These are phyloP conservation scores for Neovahlkampfia damariscottae DNA, from an alignment of 78 protist species.

Conservation along the genomic window DNA sequence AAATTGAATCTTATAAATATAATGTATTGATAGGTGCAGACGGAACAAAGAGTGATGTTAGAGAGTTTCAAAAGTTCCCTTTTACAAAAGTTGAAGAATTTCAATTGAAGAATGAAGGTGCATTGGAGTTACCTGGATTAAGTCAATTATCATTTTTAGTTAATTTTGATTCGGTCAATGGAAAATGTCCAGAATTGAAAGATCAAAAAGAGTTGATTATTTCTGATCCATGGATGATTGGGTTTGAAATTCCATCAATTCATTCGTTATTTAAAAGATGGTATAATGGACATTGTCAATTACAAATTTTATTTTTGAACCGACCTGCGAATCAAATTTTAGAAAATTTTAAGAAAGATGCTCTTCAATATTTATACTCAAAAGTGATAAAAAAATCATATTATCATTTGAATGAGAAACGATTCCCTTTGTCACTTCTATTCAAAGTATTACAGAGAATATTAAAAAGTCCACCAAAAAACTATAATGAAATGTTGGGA, in stretches of 20 bases:
- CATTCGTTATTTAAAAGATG: not conserved
- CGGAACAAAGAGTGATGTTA: not conserved
- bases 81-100: not conserved
- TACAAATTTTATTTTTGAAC: not conserved
- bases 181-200: not conserved
- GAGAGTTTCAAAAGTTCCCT: not conserved
- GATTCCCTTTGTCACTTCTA: not conserved
- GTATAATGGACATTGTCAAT: not conserved
- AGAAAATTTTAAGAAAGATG: too few relatives aligned
- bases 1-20: too few relatives aligned
- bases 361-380: too few relatives aligned
- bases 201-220: not conserved
- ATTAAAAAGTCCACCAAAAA: too few relatives aligned
- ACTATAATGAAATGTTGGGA: not conserved
- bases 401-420: not conserved
- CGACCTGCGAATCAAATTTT: not conserved
- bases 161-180: not conserved
- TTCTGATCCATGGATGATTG: not conserved
- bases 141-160: not conserved
- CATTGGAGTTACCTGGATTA: not conserved
- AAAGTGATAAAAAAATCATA: too few relatives aligned
- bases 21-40: not conserved
- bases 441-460: not conserved
- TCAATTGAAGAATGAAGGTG: not conserved
- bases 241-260: not conserved